Conservation (phyloP, 768 basidiomycete genomes). For the Suillus ampliporus region DNA sequence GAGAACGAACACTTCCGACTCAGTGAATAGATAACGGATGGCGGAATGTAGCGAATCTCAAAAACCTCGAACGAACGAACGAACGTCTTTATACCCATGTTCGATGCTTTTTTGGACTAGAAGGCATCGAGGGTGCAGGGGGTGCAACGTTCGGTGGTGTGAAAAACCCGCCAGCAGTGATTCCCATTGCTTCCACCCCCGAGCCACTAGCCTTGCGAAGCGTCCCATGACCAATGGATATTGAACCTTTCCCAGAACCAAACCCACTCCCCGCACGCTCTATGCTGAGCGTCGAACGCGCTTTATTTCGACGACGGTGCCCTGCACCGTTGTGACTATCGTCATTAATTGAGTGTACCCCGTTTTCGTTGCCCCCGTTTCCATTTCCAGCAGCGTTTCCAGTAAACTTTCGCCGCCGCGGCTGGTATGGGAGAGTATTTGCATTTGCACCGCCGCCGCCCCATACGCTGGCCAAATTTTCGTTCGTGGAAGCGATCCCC, state of each 20-base stretch:
- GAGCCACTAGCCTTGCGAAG: constrained; percentile 68
- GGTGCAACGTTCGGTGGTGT: constrained; percentile 51
- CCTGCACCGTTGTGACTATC: constrained; percentile 27
- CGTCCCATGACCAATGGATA: constrained; percentile 67
- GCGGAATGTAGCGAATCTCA: too few species aligned
- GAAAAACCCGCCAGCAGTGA: constrained; percentile 84
- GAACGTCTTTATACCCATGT: background rate
- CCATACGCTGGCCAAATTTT: constrained; percentile 35
- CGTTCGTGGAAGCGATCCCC: constrained; percentile 15
- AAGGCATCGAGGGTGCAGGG: constrained; percentile 27
- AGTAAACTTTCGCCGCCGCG: constrained; percentile 48
- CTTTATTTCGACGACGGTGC: constrained; percentile 44
- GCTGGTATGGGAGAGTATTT: constrained; percentile 36
- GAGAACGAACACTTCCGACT: background rate
- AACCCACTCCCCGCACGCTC: constrained; percentile 44
- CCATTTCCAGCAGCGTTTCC: constrained; percentile 23
- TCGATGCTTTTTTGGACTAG: background rate
- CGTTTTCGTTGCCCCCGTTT: constrained; percentile 14
- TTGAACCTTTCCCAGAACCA: constrained; percentile 57
- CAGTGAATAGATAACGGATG: background rate
- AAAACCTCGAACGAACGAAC: background rate
- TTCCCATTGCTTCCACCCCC: constrained; percentile 75
- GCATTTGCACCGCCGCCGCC: constrained; percentile 22
- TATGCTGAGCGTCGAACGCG: constrained; percentile 68
- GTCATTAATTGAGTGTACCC: constrained; percentile 43